These are phyloP conservation scores for Vitis hybrid DNA, from an alignment of 177 flowering plant genomes.

Conservation along the genomic window DNA sequence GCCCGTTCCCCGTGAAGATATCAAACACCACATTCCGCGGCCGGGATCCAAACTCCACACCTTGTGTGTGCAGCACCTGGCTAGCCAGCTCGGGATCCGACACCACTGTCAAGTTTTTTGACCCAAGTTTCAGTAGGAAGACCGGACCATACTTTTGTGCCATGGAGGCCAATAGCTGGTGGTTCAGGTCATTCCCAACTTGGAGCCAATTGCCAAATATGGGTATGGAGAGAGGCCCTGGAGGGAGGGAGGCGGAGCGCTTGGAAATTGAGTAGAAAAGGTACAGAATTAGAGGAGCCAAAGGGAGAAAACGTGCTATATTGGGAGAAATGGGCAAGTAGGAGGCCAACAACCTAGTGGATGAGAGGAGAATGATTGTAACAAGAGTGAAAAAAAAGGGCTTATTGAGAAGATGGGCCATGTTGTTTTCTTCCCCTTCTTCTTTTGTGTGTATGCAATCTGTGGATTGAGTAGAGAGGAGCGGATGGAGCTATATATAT, in stretches of 20 bases:
- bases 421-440: too few relatives aligned
- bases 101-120: conserved; percentile 44
- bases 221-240: conserved; percentile 46
- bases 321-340: background rate
- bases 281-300: background rate
- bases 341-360: background rate
- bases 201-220: conserved; percentile 71
- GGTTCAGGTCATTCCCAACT: conserved; percentile 65
- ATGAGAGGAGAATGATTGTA: background rate
- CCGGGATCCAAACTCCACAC: conserved; percentile 70
- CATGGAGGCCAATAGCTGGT: conserved; percentile 43
- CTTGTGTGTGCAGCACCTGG: conserved; percentile 61
- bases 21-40: conserved; percentile 63
- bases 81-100: conserved; percentile 49
- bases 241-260: conserved; percentile 31
- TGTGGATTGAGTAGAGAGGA: too few relatives aligned
- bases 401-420: background rate
- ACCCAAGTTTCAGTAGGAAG: conserved; percentile 52
- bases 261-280: background rate
- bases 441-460: too few relatives aligned
- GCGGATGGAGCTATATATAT: too few relatives aligned
- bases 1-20: conserved; percentile 66
- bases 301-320: conserved; percentile 1
- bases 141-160: conserved; percentile 37
- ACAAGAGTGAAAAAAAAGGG: background rate